Evolutionary conservation across 768 basidiomycete genomes (phyloP), one percentile per base, ranked within the genome.

Genomic region (Auricularia heimuer): DNA sequence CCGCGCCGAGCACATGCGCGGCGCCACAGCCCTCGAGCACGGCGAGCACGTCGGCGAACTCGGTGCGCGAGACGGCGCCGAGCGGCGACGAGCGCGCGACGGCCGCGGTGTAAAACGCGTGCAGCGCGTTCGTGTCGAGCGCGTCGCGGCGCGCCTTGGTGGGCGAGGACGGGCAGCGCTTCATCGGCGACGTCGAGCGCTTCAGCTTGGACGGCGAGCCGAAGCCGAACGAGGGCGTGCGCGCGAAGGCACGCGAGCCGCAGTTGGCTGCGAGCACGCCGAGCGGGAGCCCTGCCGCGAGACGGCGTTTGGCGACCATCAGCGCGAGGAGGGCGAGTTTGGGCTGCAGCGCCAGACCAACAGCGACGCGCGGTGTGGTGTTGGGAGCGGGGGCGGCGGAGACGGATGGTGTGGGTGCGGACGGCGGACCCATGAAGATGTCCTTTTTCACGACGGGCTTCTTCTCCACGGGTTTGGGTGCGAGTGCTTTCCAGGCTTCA

Each of bases 1-100:
- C 7, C 21, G 7, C 35, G 29, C 7, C 16, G 8, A 7, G 21
- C 11, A 14, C 29, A 1, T 14, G 12, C 21, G 29, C 21, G 1
- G 56, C 56, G 33, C 91, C 92, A 7, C 83, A 80, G 3, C 87
- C 89, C 74, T 94, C 91, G 44, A 94, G 75, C 61, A 92, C 76
- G 33, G 83, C 81, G 0, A 89, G 70, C 3, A 93, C 78, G 68
- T 94, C 91, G 0, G 80, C 77, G 68, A 94, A 92, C 69, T 92
- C 90, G 71, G 83, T 89, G 8, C 88, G 80, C 10, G 87, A 89
- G 1, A 88, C 89, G 3, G 87, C 79, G 2, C 81, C 76, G 67
- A 90, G 87, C 3, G 83, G 65, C 72, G 16, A 80, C 81, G 16
- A 75, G 77, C 24, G 83, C 83, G 11, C 80, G 8, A 94, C 81